Conservation (phyloP, 768 basidiomycete genomes). For the Hericium rajendrae region DNA sequence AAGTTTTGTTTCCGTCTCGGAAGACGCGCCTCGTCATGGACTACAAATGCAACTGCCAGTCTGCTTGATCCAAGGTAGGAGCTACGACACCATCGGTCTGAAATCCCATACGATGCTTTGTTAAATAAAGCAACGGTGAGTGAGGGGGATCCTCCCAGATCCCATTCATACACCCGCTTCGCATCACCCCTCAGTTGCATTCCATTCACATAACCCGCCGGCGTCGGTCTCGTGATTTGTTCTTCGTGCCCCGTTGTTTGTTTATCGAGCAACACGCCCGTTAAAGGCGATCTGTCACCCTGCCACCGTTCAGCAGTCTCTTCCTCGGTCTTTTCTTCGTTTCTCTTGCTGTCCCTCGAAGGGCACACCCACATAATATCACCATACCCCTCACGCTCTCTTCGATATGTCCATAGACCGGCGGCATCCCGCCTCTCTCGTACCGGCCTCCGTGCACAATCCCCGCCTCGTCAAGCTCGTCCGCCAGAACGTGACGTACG, state of each 20-base stretch:
- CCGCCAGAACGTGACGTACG: constrained; percentile 63
- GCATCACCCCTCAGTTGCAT: background rate
- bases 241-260: constrained; percentile 4
- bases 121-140: background rate
- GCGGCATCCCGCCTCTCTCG: constrained; percentile 72
- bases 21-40: background rate
- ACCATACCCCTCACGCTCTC: constrained; percentile 25
- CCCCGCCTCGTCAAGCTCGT: constrained; percentile 74
- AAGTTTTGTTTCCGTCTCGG: background rate
- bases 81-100: background rate
- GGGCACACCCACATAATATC: constrained; percentile 23
- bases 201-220: background rate
- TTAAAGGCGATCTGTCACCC: background rate
- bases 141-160: too few relatives aligned
- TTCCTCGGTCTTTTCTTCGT: constrained; percentile 14
- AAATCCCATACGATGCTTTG: background rate
- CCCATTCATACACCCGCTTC: too few relatives aligned
- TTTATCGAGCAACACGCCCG: background rate
- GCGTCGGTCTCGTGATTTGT: constrained; percentile 5
- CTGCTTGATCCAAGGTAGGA: background rate
- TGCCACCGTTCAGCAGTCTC: background rate
- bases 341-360: constrained; percentile 25
- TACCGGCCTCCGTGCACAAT: constrained; percentile 69
- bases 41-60: background rate
- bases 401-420: constrained; percentile 28